Conservation (phyloP, 176 grass and related monocot species). For the Tillandsia fasciculata region DNA sequence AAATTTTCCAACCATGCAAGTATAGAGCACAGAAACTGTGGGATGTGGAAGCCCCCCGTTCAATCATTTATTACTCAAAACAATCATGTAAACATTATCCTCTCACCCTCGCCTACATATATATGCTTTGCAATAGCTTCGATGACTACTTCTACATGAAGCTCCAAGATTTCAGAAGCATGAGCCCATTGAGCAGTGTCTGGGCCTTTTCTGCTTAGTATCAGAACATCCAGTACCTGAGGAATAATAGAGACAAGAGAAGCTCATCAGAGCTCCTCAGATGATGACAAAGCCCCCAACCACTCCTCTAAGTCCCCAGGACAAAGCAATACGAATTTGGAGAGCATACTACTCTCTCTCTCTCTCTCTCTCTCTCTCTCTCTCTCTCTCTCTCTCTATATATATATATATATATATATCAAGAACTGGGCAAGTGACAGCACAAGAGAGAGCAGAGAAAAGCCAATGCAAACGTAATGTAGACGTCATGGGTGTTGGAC, state of each 20-base stretch:
- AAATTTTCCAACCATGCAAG: too few relatives aligned
- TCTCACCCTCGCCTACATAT: not conserved
- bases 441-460: not conserved
- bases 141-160: not conserved
- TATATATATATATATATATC: not conserved
- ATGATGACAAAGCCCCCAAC: too few relatives aligned
- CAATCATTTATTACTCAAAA: conserved; percentile 8
- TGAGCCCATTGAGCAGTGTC: not conserved
- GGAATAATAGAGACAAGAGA: conserved; percentile 7
- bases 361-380: not conserved
- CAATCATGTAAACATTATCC: conserved; percentile 10
- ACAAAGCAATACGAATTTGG: not conserved
- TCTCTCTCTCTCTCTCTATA: not conserved
- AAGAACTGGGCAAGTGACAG: not conserved
- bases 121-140: too few relatives aligned
- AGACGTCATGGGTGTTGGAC: not conserved
- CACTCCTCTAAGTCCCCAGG: not conserved
- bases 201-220: not conserved
- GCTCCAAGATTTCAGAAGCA: not conserved
- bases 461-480: not conserved
- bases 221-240: not conserved
- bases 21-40: not conserved
- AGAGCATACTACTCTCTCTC: not conserved
- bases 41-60: not conserved
- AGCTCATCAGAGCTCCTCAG: not conserved